Base-by-base conservation (phyloP, 2,329 filamentous ascomycete species). In the Xylariaceae sp. region DNA sequence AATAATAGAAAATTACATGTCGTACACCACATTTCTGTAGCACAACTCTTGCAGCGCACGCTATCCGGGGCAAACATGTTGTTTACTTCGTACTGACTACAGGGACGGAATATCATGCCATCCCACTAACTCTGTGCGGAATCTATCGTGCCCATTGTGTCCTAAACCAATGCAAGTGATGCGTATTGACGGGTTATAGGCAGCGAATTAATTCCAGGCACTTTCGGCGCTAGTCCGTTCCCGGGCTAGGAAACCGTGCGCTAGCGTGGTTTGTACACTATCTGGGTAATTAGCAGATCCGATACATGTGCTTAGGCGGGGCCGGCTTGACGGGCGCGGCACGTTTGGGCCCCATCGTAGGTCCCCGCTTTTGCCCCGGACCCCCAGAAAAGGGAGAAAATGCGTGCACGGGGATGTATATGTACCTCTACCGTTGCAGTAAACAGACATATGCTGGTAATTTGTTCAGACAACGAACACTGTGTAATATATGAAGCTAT, bases 311-410 rank as follows among this genome's bases (percentile, higher is more conserved):
- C 47, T n/a, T 18, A 11, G 5, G 49, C 15, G 49, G 49, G 35
- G 35, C 15, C 37, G 42, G 13, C 18, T 45, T 55, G 44, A 30
- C 39, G 8, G 53, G 44, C n/a, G 48, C 13, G 15, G 53, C 55
- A 57, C 49, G 50, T 57, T 59, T 57, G 30, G 54, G 34, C 53
- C 59, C 61, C 58, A 57, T 61, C 50, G 4, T 10, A 42, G 37
- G 37, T 61, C 47, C 56, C 61, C 61, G 51, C 23, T 55, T 50
- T 51, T 51, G 49, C 49, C 49, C 49, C 49, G 49, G 49, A 51
- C 49, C 49, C 23, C 49, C 49, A n/a, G 23, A 35, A 51, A 51
- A 51, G 23, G 30, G 23, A 13, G 42, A 15, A 34, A 51, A 35
- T 10, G 9, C n/a, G 42, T 45, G n/a, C 13, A 45, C 13, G 42